phyloP scores from a whole-genome alignment of 2,329 filamentous ascomycete genomes.

The Claviceps capensis region DNA sequence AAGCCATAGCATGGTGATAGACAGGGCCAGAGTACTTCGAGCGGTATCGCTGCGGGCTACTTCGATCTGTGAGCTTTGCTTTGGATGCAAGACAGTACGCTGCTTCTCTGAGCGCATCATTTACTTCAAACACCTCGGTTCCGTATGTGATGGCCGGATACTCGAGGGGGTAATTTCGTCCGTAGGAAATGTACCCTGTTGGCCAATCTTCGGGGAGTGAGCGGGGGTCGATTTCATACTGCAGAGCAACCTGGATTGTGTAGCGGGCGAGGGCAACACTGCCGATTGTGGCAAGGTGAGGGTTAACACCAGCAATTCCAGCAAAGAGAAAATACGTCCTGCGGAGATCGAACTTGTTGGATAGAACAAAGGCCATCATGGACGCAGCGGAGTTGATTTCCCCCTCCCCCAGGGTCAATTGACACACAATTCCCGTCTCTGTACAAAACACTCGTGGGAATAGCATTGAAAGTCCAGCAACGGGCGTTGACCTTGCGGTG shows the following conservation, averaged over 20 bases:
- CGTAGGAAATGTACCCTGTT: conserved; percentile 57
- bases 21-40: conserved; percentile 33
- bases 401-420: conserved; percentile 52
- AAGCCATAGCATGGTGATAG: conserved; percentile 26
- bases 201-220: conserved; percentile 52
- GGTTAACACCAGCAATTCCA: conserved; percentile 64
- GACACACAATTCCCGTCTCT: conserved; percentile 46
- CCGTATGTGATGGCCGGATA: conserved; percentile 50
- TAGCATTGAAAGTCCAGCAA: conserved; percentile 50
- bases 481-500: conserved; percentile 39
- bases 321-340: conserved; percentile 57
- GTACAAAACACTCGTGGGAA: conserved; percentile 55
- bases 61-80: conserved; percentile 38
- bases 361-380: conserved; percentile 49
- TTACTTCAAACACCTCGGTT: conserved; percentile 57
- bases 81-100: conserved; percentile 36
- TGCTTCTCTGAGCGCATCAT: conserved; percentile 38
- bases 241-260: conserved; percentile 59
- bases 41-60: conserved; percentile 37
- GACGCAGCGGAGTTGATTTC: conserved; percentile 65
- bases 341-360: conserved; percentile 46
- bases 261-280: conserved; percentile 56
- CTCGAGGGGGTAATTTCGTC: conserved; percentile 36
- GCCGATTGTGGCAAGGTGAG: conserved; percentile 49
- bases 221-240: conserved; percentile 61